A percentile compares a stretch with the other conserved stretches of the same genome.
Evolutionary conservation across 2,329 filamentous ascomycete genomes (phyloP).

Genomic region (Exserohilum turcica): DNA sequence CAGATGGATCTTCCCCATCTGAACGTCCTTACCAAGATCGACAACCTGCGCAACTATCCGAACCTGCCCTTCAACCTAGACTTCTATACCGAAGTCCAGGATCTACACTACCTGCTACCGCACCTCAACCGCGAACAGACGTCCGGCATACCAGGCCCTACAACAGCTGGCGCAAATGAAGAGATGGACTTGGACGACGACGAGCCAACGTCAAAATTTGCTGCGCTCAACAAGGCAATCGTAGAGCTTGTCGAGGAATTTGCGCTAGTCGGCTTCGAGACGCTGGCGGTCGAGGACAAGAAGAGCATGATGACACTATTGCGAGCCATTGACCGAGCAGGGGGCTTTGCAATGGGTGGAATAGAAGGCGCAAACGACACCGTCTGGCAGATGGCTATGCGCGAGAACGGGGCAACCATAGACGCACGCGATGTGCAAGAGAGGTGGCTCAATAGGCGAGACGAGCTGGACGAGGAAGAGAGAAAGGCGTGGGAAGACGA

Average conservation of each 20-base stretch:
- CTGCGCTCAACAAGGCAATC: constrained; percentile 82
- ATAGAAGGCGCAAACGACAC: constrained; percentile 93
- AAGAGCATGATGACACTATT: constrained; percentile 94
- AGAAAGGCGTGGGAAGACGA: constrained; percentile 76
- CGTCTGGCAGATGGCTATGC: constrained; percentile 96
- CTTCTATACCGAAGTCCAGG: constrained; percentile 96
- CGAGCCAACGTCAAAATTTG: constrained; percentile 67
- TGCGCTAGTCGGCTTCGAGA: constrained; percentile 87
- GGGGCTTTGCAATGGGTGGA: constrained; percentile 89
- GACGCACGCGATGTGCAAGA: constrained; percentile 92
- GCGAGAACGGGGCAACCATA: constrained; percentile 70
- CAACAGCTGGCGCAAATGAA: constrained; percentile 7
- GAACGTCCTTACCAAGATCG: constrained; percentile 97
- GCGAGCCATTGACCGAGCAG: constrained; percentile 85
- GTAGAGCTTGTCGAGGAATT: constrained; percentile 88
- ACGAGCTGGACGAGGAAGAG: constrained; percentile 83
- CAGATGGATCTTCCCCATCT: constrained; percentile 97
- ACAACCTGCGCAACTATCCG: constrained; percentile 85
- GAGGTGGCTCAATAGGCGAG: constrained; percentile 89
- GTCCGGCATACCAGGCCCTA: constrained; percentile 44
- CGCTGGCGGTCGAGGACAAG: constrained; percentile 94
- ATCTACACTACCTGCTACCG: constrained; percentile 82
- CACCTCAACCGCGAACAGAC: constrained; percentile 75
- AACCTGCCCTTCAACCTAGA: constrained; percentile 93
- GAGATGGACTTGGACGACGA: constrained; percentile 56